Conservation (phyloP, 768 basidiomycete species). For the Phlebiopsis flavidoalba region DNA sequence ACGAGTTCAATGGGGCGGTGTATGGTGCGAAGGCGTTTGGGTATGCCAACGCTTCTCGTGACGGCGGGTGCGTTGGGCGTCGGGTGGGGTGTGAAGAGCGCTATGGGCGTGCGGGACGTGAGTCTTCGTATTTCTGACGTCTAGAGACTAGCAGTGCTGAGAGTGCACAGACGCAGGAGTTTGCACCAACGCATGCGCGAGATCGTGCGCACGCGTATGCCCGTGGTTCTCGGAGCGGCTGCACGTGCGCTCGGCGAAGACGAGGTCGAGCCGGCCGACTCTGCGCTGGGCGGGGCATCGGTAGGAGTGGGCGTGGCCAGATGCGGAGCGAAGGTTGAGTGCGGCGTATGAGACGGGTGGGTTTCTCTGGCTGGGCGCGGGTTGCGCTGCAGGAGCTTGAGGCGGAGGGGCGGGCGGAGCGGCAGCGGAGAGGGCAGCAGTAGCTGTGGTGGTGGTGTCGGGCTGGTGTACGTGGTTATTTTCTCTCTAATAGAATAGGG, state of each 20-base stretch:
- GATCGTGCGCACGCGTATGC: conserved; percentile 41
- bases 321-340: conserved; percentile 47
- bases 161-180: conserved; percentile 46
- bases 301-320: conserved; percentile 45
- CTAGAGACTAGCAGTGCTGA: too few species aligned
- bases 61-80: conserved; percentile 38
- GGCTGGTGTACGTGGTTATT: too few species aligned
- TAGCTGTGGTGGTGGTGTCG: not conserved
- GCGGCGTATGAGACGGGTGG: conserved; percentile 56
- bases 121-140: too few species aligned
- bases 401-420: conserved; percentile 48
- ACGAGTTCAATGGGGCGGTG: conserved; percentile 44
- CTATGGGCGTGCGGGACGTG: conserved; percentile 54
- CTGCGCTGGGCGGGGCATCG: not conserved
- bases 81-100: conserved; percentile 44
- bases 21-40: conserved; percentile 60
- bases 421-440: conserved; percentile 28
- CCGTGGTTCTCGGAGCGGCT: conserved; percentile 47
- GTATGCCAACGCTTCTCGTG: conserved; percentile 60
- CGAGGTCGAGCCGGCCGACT: conserved; percentile 8
- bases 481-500: too few species aligned
- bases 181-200: conserved; percentile 53
- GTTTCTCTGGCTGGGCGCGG: conserved; percentile 51
- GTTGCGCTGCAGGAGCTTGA: conserved; percentile 53
- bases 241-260: conserved; percentile 36